Percentiles rank a stretch among this genome's conserved stretches.
These are phyloP conservation scores for Chenopodium suecicum DNA, from an alignment of 148 eudicot genomes.

Conservation along the genomic window DNA sequence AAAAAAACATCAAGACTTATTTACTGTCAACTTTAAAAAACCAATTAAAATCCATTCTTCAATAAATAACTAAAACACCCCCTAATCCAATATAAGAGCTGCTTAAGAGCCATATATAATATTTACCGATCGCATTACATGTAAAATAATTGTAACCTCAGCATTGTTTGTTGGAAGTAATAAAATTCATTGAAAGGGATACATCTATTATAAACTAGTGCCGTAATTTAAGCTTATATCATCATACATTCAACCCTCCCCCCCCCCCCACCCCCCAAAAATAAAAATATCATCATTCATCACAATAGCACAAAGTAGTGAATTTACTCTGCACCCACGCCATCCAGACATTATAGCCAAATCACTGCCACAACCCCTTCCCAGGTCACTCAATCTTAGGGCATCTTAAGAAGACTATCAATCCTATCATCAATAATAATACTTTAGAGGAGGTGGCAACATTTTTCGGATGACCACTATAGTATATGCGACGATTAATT, in stretches of 20 bases:
- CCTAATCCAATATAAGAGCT: neutral
- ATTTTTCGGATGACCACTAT: neutral
- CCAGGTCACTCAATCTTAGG: neutral
- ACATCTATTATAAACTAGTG: too few relatives aligned
- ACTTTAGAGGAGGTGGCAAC: neutral
- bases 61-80: neutral
- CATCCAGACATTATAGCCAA: neutral
- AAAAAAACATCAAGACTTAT: neutral
- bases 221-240: too few relatives aligned
- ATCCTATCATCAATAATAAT: neutral
- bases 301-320: too few relatives aligned
- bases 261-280: too few relatives aligned
- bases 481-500: neutral
- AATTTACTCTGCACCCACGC: too few relatives aligned
- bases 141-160: neutral
- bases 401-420: neutral
- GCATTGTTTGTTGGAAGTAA: neutral
- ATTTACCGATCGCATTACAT: neutral
- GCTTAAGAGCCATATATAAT: neutral
- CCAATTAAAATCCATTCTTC: neutral
- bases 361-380: neutral
- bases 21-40: neutral
- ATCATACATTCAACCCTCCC: too few relatives aligned
- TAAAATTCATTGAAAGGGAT: neutral
- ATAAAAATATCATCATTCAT: too few relatives aligned